A percentile compares a stretch with the other conserved stretches of the same genome.
Evolutionary conservation across 2,329 filamentous ascomycete species (phyloP).

Genomic region (Aspergillus sp.): DNA sequence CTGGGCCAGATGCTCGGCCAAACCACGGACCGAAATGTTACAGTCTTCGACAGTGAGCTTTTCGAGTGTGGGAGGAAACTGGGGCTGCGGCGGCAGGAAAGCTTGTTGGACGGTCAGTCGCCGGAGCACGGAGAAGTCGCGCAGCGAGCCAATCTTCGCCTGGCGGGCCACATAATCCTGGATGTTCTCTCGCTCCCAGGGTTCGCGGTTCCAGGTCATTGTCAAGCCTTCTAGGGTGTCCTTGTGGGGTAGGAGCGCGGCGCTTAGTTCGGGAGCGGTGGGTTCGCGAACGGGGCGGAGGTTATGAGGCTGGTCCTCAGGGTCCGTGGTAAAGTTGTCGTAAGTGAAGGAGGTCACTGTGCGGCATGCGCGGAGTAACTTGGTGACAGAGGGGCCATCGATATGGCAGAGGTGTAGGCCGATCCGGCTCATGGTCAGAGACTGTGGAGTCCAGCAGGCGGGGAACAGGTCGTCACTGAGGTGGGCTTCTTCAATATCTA

Average conservation of each 20-base stretch:
- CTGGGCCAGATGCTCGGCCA: constrained; percentile 21
- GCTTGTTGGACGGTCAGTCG: constrained; percentile 20
- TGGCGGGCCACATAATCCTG: constrained; percentile 7
- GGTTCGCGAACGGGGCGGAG: constrained; percentile 10
- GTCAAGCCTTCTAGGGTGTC: constrained; percentile 19
- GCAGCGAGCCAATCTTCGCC: constrained; percentile 22
- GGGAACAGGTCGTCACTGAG: constrained; percentile 15
- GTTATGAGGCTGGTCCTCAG: neutral
- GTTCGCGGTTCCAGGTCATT: constrained; percentile 14
- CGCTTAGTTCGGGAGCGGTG: constrained; percentile 16
- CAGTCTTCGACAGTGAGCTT: constrained; percentile 23
- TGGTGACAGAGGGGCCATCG: constrained; percentile 12
- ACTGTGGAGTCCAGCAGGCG: constrained; percentile 10
- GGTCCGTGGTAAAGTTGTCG: constrained; percentile 12
- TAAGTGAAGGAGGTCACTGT: constrained; percentile 17
- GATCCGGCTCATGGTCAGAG: constrained; percentile 9
- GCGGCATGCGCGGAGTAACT: constrained; percentile 18
- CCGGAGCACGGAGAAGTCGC: constrained; percentile 23
- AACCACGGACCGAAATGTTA: constrained; percentile 22
- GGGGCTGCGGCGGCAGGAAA: constrained; percentile 23
- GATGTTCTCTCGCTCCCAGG: neutral
- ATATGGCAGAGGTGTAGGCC: constrained; percentile 16
- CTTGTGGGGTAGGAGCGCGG: constrained; percentile 24
- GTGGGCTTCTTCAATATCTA: constrained; percentile 18
- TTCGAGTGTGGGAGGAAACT: constrained; percentile 21